Conservation (phyloP, 306 rosid species). For the Rubus parviflorus region DNA sequence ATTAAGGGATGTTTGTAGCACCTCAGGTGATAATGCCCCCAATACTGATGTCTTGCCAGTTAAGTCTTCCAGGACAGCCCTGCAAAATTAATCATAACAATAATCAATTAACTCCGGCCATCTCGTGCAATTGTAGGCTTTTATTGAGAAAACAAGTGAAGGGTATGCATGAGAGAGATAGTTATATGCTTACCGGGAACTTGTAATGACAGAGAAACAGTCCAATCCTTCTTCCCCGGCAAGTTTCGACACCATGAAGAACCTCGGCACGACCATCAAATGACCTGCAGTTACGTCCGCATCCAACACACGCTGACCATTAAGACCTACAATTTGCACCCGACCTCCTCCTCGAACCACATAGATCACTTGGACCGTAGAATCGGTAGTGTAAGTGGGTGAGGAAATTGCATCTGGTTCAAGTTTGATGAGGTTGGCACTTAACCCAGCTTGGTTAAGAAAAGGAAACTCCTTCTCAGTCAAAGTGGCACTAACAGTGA, state of each 20-base stretch:
- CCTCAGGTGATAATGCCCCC: conserved; percentile 43
- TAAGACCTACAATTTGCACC: conserved; percentile 48
- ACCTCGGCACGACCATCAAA: conserved; percentile 55
- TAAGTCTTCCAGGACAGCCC: conserved; percentile 55
- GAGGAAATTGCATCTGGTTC: conserved; percentile 38
- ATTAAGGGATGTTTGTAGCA: conserved; percentile 42
- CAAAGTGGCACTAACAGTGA: conserved; percentile 29
- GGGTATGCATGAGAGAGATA: background rate
- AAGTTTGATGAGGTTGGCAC: conserved; percentile 40
- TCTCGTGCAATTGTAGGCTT: no score
- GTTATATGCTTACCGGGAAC: conserved; percentile 35
- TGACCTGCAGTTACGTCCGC: conserved; percentile 46
- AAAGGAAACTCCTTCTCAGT: conserved; percentile 41
- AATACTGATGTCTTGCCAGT: conserved; percentile 42
- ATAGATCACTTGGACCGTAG: conserved; percentile 44
- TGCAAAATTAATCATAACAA: conserved; percentile 10
- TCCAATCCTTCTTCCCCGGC: conserved; percentile 60
- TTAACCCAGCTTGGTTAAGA: conserved; percentile 47
- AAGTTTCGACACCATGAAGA: conserved; percentile 39
- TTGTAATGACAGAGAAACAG: conserved; percentile 39
- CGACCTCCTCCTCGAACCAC: conserved; percentile 48
- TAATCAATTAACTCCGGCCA: background rate
- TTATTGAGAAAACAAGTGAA: no score
- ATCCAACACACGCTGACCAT: conserved; percentile 41
- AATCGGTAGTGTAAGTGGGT: conserved; percentile 34